Conservation (phyloP, 306 rosid species). For the Citrullus colocynthis region DNA sequence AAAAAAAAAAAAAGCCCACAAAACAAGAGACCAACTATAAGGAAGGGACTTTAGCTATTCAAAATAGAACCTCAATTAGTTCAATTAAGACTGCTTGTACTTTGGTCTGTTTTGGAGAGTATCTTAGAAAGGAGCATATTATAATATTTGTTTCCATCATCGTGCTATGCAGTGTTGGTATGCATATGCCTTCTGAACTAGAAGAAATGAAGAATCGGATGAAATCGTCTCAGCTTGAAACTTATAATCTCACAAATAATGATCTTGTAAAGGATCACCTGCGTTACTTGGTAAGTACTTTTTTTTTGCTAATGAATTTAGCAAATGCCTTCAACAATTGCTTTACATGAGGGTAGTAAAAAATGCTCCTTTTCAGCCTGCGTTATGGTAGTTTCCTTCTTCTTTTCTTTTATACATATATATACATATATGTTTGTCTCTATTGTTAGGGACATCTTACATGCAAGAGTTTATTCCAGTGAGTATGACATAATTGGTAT, state of each 20-base stretch:
- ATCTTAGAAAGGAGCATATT: not conserved
- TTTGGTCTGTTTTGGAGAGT: not conserved
- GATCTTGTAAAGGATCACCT: slow-evolving; percentile 90
- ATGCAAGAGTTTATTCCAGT: not conserved
- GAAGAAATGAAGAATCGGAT: slow-evolving; percentile 42
- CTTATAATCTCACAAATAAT: slow-evolving; percentile 55
- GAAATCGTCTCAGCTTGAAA: slow-evolving; percentile 49
- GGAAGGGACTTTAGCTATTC: no score
- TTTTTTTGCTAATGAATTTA: not conserved
- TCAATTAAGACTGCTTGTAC: no score
- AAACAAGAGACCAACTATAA: no score
- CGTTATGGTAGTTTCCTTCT: not conserved
- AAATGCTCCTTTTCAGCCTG: not conserved
- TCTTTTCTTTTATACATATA: no score
- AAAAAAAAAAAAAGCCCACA: no score
- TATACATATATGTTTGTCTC: no score
- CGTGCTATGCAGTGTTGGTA: slow-evolving; percentile 57
- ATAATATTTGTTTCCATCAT: not conserved
- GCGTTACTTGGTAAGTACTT: slow-evolving; percentile 67
- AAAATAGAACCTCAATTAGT: no score
- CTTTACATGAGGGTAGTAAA: not conserved
- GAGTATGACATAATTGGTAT: not conserved
- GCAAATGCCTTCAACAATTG: not conserved
- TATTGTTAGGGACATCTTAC: not conserved
- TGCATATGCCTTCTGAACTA: slow-evolving; percentile 65